phyloP scores from a whole-genome alignment of 73 alveolate genomes.

The Effrenium voratum region DNA sequence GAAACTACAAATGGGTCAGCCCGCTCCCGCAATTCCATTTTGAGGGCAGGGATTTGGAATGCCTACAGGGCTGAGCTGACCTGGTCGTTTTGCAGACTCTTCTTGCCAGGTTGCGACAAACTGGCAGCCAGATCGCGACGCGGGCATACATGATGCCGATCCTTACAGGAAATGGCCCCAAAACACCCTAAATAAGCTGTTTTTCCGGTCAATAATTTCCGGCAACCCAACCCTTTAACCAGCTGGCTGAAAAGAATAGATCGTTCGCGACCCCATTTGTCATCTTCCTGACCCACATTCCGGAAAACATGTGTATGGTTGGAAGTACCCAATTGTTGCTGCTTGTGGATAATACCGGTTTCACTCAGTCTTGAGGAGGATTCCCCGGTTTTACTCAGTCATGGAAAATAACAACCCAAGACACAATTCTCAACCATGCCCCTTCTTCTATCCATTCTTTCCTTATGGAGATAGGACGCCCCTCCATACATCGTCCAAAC shows the following conservation, averaged over 20 bases:
- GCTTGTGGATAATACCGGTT: neutral
- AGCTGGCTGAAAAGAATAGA: neutral
- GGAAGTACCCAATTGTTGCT: neutral
- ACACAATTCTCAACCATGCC: too few species aligned
- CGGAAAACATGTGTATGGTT: neutral
- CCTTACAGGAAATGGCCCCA: neutral
- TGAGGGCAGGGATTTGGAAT: too few species aligned
- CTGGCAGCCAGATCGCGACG: slow-evolving; percentile 34
- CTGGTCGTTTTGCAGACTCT: neutral
- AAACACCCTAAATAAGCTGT: too few species aligned
- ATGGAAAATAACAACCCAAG: too few species aligned
- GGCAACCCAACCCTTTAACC: neutral
- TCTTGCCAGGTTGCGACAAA: slow-evolving; percentile 32
- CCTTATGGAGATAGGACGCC: too few species aligned
- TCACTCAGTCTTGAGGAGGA: too few species aligned
- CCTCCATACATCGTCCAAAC: too few species aligned
- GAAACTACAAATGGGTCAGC: neutral
- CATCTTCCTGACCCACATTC: neutral
- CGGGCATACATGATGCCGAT: slow-evolving; percentile 78
- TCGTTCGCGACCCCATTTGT: neutral
- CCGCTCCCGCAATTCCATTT: neutral
- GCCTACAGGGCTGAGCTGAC: neutral
- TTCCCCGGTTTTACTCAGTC: too few species aligned
- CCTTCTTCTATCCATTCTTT: too few species aligned
- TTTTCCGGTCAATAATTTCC: neutral